A percentile compares a stretch with the other conserved stretches of the same genome.
These are phyloP conservation scores for Chytriomyces confervae DNA, from an alignment of 192 early-diverging fungal genomes.

Conservation along the genomic window DNA sequence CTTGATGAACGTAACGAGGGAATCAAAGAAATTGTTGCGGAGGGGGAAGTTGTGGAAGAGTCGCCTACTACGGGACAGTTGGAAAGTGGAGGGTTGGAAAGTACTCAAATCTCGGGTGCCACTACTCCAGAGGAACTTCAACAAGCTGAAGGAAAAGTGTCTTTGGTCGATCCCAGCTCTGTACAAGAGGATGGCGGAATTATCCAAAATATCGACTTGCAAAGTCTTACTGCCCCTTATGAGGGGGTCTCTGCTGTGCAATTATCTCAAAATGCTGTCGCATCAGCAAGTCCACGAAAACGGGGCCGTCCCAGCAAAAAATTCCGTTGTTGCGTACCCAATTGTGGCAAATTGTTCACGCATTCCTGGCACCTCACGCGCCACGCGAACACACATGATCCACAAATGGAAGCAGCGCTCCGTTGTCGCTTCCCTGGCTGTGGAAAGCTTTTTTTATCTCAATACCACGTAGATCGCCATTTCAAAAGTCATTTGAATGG, in stretches of 20 bases:
- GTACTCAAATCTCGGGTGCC: not conserved
- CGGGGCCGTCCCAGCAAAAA: not conserved
- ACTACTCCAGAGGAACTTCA: not conserved
- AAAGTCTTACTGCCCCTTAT: too few species aligned
- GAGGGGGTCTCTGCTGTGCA: too few species aligned
- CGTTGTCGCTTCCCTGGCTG: not conserved
- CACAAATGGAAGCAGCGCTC: not conserved
- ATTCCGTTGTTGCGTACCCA: not conserved
- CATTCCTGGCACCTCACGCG: slow-evolving; percentile 1
- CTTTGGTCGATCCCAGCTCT: too few species aligned
- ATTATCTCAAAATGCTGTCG: not conserved
- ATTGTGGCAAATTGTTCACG: slow-evolving; percentile 1
- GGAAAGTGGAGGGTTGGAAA: too few species aligned
- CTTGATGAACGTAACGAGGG: not conserved
- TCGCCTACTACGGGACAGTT: not conserved
- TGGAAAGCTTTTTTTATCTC: not conserved
- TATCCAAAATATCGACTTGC: too few species aligned
- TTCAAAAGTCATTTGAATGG: not conserved
- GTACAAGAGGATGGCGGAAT: too few species aligned
- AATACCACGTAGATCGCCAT: slow-evolving; percentile 14
- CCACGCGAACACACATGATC: slow-evolving; percentile 1
- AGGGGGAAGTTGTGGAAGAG: not conserved
- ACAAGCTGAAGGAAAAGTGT: too few species aligned
- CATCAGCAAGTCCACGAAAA: not conserved
- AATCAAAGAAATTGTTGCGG: not conserved